phyloP scores from a whole-genome alignment of 176 grass and related monocot genomes.

The Oryza punctata region DNA sequence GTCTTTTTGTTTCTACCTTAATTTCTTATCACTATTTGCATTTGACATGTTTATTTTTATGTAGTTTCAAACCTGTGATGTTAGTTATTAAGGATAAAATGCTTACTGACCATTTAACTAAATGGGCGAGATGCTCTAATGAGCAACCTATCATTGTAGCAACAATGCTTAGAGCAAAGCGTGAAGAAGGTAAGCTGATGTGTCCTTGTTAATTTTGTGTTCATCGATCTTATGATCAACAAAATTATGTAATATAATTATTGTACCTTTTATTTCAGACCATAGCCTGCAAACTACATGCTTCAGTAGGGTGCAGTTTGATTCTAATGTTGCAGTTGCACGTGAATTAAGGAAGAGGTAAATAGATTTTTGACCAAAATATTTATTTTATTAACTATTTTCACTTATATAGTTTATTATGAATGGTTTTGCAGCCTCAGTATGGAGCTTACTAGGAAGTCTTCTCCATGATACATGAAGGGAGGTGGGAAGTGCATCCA shows the following conservation, averaged over 20 bases:
- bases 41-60: neutral
- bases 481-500: neutral
- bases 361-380: neutral
- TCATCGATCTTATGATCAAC: neutral
- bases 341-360: neutral
- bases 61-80: neutral
- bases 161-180: neutral
- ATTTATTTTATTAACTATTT: neutral
- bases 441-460: neutral
- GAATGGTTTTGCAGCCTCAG: neutral
- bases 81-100: neutral
- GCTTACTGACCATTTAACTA: neutral
- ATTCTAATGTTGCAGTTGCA: neutral
- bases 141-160: neutral
- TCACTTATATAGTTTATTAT: neutral
- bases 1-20: too few relatives aligned
- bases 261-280: neutral
- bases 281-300: neutral
- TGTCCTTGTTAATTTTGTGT: neutral
- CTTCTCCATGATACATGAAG: neutral
- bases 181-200: neutral
- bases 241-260: neutral
- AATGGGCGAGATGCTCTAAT: neutral
- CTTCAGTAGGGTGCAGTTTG: neutral
- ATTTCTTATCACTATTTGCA: neutral